Evolutionary conservation across 768 basidiomycete genomes (phyloP), one percentile per base, ranked within the genome.

Genomic region (Tephrocybe sp.): DNA sequence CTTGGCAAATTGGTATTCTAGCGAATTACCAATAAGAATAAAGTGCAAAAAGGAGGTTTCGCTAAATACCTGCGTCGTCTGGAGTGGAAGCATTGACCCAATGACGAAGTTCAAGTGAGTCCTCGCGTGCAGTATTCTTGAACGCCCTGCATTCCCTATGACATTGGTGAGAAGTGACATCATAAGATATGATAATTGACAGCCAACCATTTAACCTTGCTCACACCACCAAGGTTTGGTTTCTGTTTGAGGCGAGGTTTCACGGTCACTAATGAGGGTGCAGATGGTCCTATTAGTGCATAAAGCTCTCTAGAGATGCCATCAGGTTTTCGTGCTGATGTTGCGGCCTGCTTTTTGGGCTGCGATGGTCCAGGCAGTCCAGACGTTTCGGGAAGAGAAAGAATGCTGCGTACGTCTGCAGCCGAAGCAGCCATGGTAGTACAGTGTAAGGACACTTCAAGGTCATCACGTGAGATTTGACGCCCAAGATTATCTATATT

Each of bases 271-370:
- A 98, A 78, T 2, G 88, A 84, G 0, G 96, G 94, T 10, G 89
- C 88, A 42, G 91, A 89, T 53, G 92, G 85, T n/a, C 96, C 96
- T 57, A 99, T 98, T 52, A 99, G 82, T 1, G 89, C 85, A 70
- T 89, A 98, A 2, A 99, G 78, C 67, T 98, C 95, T 58, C 94
- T 77, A 0, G 93, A 87, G 53, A 98, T 94, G 16, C 96, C 95
- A 16, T 93, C 91, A 3, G 90, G 90, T 68, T 89, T 92, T 62
- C 79, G 78, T 14, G 72, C 62, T 11, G 74, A 61, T 2, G 70
- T 14, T n/a, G 71, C 48, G 19, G 64, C 32, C 3, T 69, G 52
- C 58, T 79, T 86, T 59, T 78, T 80, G 1, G 65, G 63, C 34
- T 75, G 78, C n/a, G 78, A 69, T 2, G 78, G 72, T 4, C 73